Evolutionary conservation across 768 basidiomycete species (phyloP).

Genomic region (Sistotremastrum niveocremeum): DNA sequence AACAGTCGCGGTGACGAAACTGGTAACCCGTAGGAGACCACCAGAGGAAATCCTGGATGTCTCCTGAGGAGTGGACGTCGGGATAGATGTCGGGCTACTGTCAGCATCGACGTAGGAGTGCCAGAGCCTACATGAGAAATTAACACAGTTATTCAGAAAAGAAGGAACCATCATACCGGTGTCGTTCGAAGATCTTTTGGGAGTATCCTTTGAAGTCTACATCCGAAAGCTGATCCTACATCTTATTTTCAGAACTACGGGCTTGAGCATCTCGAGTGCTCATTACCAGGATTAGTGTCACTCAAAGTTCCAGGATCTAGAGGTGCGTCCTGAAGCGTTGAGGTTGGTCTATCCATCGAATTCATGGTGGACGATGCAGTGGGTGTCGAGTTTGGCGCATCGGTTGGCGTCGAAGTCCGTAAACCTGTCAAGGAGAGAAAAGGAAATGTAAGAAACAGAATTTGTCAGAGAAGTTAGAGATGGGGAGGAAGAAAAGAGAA

Average conservation of each 20-base stretch:
- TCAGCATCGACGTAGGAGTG: neutral
- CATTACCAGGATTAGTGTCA: neutral
- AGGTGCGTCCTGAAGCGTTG: constrained; percentile 27
- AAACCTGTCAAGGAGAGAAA: constrained; percentile 1
- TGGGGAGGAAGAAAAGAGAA: neutral
- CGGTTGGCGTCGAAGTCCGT: neutral
- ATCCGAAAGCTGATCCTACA: too few species aligned
- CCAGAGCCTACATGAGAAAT: neutral
- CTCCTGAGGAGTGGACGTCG: neutral
- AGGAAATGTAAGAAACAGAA: neutral
- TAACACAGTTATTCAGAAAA: too few species aligned
- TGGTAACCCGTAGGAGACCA: too few species aligned
- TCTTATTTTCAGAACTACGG: too few species aligned
- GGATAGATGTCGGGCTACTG: neutral
- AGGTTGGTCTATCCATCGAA: constrained; percentile 31
- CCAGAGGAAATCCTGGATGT: neutral
- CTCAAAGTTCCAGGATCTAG: constrained; percentile 12
- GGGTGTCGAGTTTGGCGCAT: neutral
- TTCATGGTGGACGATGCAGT: constrained; percentile 22
- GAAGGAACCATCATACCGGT: too few species aligned
- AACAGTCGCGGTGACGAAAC: neutral
- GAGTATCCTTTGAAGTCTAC: too few species aligned
- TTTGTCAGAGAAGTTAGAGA: neutral
- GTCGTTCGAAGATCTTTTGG: too few species aligned
- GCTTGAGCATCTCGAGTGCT: too few species aligned